Base-by-base conservation (phyloP, 2,329 filamentous ascomycete genomes). In the Colletotrichum lindemuthianum region DNA sequence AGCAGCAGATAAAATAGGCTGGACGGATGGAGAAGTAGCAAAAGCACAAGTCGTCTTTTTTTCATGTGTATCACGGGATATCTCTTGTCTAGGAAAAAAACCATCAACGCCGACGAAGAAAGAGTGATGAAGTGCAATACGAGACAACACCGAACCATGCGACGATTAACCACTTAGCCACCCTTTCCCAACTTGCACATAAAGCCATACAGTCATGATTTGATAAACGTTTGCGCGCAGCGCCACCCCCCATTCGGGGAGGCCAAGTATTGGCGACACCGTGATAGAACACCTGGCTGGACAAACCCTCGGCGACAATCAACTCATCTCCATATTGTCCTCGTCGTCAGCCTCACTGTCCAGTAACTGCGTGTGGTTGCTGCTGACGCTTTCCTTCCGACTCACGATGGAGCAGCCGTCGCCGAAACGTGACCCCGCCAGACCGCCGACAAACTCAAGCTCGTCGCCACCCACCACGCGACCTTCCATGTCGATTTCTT, bases 401-500 rank as follows among this genome's bases (percentile, higher is more conserved):
- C 78, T 71, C 56, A 74, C 72, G 15, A 76, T 70, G 10, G 73
- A 74, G 57, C 72, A 72, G 6, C 72, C 72, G 49, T 81, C 81
- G n/a, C 78, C 76, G 58, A 78, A 86, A 15, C 83, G 78, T 33
- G 78, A 77, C 33, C 81, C 81, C 72, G 81, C 79, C 45, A 80
- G 72, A 66, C 83, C 85, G 69, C 81, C 81, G 13, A 82, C 83
- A 65, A 82, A 87, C 71, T 86, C 84, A 13, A 96, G 81, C 75
- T 97, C 93, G 67, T 97, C 92, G 47, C 95, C 95, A 57, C 91
- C 91, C 6, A 98, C 85, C 7, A 99, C 90, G 33, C 95, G 86
- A n/a, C 94, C 93, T 73, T 98, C 96, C 71, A 90, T 91, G 76
- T 97, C 93, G 47, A 97, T 92, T 74, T 97, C 94, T 76, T 97